Conservation (phyloP, 2,329 filamentous ascomycete species). For the Lachnellula cervina region DNA sequence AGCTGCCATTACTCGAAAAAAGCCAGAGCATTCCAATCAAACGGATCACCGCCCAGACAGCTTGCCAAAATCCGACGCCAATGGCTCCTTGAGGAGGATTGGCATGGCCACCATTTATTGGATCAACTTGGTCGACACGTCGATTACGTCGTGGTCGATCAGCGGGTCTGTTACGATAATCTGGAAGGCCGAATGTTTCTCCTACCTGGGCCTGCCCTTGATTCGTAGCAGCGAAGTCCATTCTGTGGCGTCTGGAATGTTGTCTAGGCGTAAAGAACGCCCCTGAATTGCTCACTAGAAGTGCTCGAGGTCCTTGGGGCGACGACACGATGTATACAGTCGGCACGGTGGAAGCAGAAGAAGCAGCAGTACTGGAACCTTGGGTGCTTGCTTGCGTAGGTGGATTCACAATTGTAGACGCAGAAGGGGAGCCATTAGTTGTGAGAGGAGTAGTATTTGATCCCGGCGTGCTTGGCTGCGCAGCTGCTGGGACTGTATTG, state of each 20-base stretch:
- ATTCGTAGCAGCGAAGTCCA: slow-evolving; percentile 3
- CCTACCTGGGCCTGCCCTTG: slow-evolving; percentile 1
- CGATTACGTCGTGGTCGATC: slow-evolving; percentile 16
- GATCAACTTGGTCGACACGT: slow-evolving; percentile 10
- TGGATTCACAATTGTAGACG: slow-evolving; percentile 12
- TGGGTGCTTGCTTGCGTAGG: slow-evolving; percentile 15
- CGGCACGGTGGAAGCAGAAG: slow-evolving; percentile 30
- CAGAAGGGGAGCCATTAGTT: slow-evolving; percentile 11
- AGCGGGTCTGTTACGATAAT: slow-evolving; percentile 24
- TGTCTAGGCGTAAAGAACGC: slow-evolving; percentile 47
- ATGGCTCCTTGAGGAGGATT: slow-evolving; percentile 29
- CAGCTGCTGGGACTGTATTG: neutral
- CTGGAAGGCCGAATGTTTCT: slow-evolving; percentile 17
- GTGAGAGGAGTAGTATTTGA: slow-evolving; percentile 12
- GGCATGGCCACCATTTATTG: slow-evolving; percentile 18
- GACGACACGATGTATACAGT: slow-evolving; percentile 59
- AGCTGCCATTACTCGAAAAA: slow-evolving; percentile 53
- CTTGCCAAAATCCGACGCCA: slow-evolving; percentile 44
- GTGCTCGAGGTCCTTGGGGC: slow-evolving; percentile 52
- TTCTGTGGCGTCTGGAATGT: slow-evolving; percentile 15
- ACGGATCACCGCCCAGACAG: slow-evolving; percentile 57
- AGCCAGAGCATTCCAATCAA: slow-evolving; percentile 59
- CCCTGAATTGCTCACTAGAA: slow-evolving; percentile 51
- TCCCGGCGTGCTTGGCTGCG: slow-evolving; percentile 6
- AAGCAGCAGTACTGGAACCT: slow-evolving; percentile 13